Percentiles rank a stretch among this genome's conserved stretches.
These are phyloP conservation scores for Serendipita sp. DNA, from an alignment of 768 basidiomycete genomes.

Conservation along the genomic window DNA sequence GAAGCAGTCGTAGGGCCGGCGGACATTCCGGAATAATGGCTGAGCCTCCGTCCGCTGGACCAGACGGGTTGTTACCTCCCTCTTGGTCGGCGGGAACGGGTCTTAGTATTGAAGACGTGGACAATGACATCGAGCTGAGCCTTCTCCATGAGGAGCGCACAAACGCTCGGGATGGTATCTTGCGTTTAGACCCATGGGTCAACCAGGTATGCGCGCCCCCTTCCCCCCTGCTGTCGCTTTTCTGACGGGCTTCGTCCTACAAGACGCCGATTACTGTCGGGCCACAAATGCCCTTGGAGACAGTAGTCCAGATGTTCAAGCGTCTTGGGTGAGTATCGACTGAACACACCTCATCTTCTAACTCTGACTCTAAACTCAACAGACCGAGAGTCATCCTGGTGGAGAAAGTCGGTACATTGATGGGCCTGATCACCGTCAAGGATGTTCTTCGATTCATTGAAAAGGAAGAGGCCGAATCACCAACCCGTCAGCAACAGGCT, in stretches of 20 bases:
- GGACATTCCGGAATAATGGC: neutral
- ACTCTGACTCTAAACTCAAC: constrained; percentile 5
- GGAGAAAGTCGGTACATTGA: constrained; percentile 65
- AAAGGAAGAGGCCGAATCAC: constrained; percentile 17
- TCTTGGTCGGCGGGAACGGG: constrained; percentile 26
- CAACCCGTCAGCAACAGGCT: neutral
- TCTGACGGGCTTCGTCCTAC: neutral
- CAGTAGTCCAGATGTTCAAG: constrained; percentile 95
- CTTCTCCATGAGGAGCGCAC: constrained; percentile 26
- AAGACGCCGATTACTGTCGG: constrained; percentile 92
- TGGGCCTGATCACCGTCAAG: constrained; percentile 86
- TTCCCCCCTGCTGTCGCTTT: neutral
- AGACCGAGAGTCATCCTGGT: constrained; percentile 96
- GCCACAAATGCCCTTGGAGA: constrained; percentile 82
- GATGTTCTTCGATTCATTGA: constrained; percentile 81
- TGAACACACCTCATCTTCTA: neutral
- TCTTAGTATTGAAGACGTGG: constrained; percentile 44
- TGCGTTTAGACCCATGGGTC: constrained; percentile 80
- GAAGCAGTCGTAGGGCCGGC: constrained; percentile 27
- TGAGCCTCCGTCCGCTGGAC: neutral
- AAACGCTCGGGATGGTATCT: constrained; percentile 32
- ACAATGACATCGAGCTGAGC: constrained; percentile 47
- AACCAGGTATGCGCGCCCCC: constrained; percentile 52
- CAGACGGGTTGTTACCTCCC: neutral
- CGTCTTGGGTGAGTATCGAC: constrained; percentile 70